phyloP scores from a whole-genome alignment of 2,329 filamentous ascomycete species.

The Hypoxylon sp. region DNA sequence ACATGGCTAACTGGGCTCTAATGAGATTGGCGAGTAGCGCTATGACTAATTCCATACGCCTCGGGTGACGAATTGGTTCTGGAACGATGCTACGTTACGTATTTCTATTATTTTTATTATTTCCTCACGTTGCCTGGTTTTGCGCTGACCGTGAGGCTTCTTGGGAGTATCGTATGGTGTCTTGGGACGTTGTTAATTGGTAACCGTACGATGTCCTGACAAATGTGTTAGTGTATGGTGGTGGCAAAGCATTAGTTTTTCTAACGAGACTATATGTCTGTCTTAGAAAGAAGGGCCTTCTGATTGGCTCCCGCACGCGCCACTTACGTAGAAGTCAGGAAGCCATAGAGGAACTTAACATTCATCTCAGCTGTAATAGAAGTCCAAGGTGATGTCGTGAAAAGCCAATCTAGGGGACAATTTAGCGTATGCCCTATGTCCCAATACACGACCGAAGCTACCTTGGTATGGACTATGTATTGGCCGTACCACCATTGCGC shows the following conservation, averaged over 20 bases:
- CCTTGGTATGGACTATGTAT: not conserved
- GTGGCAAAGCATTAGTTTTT: not conserved
- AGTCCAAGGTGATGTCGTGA: slow-evolving; percentile 8
- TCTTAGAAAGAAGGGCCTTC: not conserved
- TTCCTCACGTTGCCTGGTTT: too few relatives aligned
- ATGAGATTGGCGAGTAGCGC: slow-evolving; percentile 38
- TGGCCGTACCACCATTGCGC: slow-evolving; percentile 14
- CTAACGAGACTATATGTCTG: too few relatives aligned
- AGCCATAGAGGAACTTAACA: too few relatives aligned
- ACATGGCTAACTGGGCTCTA: slow-evolving; percentile 25
- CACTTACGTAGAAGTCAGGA: not conserved
- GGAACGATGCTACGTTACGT: slow-evolving; percentile 39
- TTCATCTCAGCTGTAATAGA: slow-evolving; percentile 3
- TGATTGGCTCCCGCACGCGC: too few relatives aligned
- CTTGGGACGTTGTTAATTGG: not conserved
- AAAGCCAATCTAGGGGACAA: not conserved
- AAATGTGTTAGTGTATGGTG: not conserved
- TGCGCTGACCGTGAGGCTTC: not conserved
- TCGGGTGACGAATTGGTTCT: slow-evolving; percentile 34
- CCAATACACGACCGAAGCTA: slow-evolving; percentile 3
- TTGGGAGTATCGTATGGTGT: not conserved
- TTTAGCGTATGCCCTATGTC: not conserved
- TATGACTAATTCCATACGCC: slow-evolving; percentile 27
- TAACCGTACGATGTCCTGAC: not conserved
- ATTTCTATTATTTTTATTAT: not conserved